phyloP scores from a whole-genome alignment of 2,329 filamentous ascomycete species.

The Verticillium nonalfalfae region DNA sequence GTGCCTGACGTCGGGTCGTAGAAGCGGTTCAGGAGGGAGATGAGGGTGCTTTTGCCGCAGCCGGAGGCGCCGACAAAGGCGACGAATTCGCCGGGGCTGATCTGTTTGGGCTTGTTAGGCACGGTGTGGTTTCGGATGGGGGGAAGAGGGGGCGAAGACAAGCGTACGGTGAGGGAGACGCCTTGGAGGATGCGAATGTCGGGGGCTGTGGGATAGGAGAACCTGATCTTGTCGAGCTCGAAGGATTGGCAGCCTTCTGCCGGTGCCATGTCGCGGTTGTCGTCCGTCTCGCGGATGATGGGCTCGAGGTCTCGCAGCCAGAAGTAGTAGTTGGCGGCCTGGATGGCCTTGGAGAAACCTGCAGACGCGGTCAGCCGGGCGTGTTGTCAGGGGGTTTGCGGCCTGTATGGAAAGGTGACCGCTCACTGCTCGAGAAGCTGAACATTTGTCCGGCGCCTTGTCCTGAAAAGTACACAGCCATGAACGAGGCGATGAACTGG shows the following conservation, averaged over 20 bases:
- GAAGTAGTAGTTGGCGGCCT: constrained; percentile 29
- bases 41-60: constrained; percentile 66
- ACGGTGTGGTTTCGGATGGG: background rate
- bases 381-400: no score
- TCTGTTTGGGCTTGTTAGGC: constrained; percentile 13
- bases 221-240: constrained; percentile 1
- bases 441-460: constrained; percentile 3
- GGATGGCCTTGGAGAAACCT: constrained; percentile 25
- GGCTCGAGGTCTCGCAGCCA: constrained; percentile 20
- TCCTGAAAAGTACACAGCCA: constrained; percentile 21
- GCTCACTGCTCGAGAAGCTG: constrained; percentile 4
- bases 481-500: constrained; percentile 19
- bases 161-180: background rate
- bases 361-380: background rate
- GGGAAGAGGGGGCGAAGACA: constrained; percentile 3
- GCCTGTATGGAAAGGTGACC: background rate
- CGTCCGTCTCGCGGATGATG: background rate
- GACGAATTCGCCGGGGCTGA: constrained; percentile 56
- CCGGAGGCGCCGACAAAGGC: constrained; percentile 65
- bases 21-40: constrained; percentile 60
- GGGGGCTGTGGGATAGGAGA: constrained; percentile 7
- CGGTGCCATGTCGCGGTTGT: background rate
- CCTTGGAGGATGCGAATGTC: constrained; percentile 8
- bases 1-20: constrained; percentile 61
- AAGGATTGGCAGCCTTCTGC: background rate